Evolutionary conservation across 768 basidiomycete species (phyloP), one percentile per base, ranked within the genome.

Genomic region (Kwoniella bestiolae): DNA sequence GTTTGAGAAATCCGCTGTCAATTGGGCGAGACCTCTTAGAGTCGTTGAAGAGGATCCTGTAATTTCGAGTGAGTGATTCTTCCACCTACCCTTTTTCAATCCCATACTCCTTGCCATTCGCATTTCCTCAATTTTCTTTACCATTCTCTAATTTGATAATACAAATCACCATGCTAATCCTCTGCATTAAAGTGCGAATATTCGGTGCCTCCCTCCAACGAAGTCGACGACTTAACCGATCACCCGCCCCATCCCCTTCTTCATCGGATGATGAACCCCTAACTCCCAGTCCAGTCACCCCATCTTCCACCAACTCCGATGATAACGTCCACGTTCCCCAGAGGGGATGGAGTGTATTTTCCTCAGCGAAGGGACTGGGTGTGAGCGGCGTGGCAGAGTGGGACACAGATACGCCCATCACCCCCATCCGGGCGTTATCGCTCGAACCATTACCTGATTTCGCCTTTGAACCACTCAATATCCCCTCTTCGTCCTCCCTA

Each of bases 131-230:
- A 47, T 47, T 11, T 9, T 47, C 11, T 47, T 23, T 12, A 23
- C 9, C 46, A 11, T 47, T 47, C n/a, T n/a, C n/a, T 47, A 47
- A 6, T 6, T 47, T 12, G 7, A 8, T 12, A 7, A 26, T 1
- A 23, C 14, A 28, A 26, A 26, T 28, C 2, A 11, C 7, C n/a
- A 31, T 52, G 50, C 29, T 31, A 28, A 28, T 52, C 28, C 12
- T 26, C n/a, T 28, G 29, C 14, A 52, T 52, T n/a, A 26, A 38
- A 73, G 72, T 70, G 47, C 65, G 66, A 38, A 73, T 73, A 29
- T 73, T 73, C 29, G 72, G 72, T 14, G 63, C 63, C 45, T 73
- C 72, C 21, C 32, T 64, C 9, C 72, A 73, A 53, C 51, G 69
- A 8, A 55, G 35, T 61, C 66, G 72, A 16, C 62, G 72, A 23